Evolutionary conservation across 2,329 filamentous ascomycete genomes (phyloP), one percentile per base, ranked within the genome.

Genomic region (Cytospora chrysosperma): DNA sequence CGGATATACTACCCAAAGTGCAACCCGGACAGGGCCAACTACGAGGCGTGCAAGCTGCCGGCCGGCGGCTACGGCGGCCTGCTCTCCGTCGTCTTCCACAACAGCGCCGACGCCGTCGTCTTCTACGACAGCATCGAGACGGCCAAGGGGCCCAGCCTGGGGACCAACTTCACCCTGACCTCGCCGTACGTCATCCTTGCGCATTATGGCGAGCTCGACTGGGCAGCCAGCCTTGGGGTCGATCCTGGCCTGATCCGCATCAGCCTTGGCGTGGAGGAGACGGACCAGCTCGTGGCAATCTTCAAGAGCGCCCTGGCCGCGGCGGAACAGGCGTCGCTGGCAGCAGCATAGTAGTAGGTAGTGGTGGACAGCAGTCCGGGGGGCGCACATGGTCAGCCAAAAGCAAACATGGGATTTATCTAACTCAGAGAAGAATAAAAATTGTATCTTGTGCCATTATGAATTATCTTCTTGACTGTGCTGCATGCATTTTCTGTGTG

Each of bases 91-190:
- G 92, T 89, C 0, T 96, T 98, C 71, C 79, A 91, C 69, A 81
- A 81, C 1, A 85, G 83, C 62, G 80, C 82, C 32, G 88, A 93
- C 67, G 91, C 94, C 0, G 80, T 92, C 60, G 84, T 86, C 0
- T 97, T 98, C 75, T 97, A 90, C 75, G 93, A 99, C 76, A 83
- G 85, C 15, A 79, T 99, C 19, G 87, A 96, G 67, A 95, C 93
- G 1, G 88, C 92, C 47, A 99, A 99, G 76, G 95, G 95, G 0
- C 95, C 95, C 0, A 97, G 93, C 75, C 80, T 99, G 56, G 95
- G 95, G 2, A 98, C 95, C 0, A 99, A 99, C 75, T 99, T 99
- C 74, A 98, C 95, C 0, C 80, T 99, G 43, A 89, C 89, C 63
- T 96, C 89, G 56, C 95, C 95, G 0, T 99, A 97, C 74, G 92